Base-by-base conservation (phyloP, 1,284 basidiomycete genomes). In the Mycena citricolor region DNA sequence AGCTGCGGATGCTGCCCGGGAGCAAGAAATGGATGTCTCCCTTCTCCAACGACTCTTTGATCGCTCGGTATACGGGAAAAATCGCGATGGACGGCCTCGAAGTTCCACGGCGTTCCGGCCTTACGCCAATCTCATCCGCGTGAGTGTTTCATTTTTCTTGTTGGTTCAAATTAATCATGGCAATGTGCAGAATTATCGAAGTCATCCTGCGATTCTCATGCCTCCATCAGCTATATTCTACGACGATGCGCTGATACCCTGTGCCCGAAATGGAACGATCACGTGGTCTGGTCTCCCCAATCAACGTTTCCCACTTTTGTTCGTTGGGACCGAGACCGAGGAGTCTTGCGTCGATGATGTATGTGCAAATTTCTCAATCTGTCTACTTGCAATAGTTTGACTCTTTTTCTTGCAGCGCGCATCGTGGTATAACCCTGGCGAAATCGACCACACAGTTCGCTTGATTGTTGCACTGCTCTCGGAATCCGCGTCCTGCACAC, bases 191-290 rank as follows among this genome's bases (percentile, higher is more conserved):
- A 68, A 71, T 49, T 69, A 71, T 51, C 66, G 66, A 24, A 72
- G 70, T 47, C 71, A 73, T 52, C 71, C 70, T n/a, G 70, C 63
- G 5, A 74, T 74, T 42, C 58, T 74, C 22, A 74, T 73, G 72
- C 70, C 71, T n/a, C 69, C 72, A 7, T 73, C 71, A 5, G 67
- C 71, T 4, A 62, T 73, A 22, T 73, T 73, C 39, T 73, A 73
- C 47, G 63, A 69, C 33, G 72, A 74, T 47, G 64, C 63, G 2
- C 49, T 74, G 35, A 61, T 68, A 37, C 71, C 72, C 1, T 69
- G 57, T 47, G 71, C 72, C 10, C 54, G 44, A 8, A 73, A 70
- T 54, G 71, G 72, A 19, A 57, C 43, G 16, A 57, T 73, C 20
- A 43, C 45, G 4, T 74, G 72, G 71, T 58, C 61, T n/a, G 61